Base-by-base conservation (phyloP, 768 basidiomycete genomes). In the Russula virescens region DNA sequence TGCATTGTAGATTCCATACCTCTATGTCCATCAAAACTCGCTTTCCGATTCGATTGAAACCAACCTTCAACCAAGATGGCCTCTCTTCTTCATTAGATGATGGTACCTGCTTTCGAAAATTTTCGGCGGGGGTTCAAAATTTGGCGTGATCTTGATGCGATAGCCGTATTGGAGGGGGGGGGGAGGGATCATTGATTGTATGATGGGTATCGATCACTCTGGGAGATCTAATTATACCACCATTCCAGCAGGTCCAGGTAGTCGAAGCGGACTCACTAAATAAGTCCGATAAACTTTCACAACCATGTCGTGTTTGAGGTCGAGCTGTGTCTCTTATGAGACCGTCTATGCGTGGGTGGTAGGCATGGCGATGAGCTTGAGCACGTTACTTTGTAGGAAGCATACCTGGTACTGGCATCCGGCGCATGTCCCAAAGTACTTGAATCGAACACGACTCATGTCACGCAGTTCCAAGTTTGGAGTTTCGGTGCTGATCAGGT, bases 81-180 rank as follows among this genome's bases (percentile, higher is more conserved):
- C 78, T 80, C 19, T 31, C 62, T 14, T 63, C 56, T 18, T 68
- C 68, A 6, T 60, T 49, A 0, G 43, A 28, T 0, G 60, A 52
- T 4, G 64, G 13, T 19, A 69, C 67, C 45, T 72, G 69, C 52
- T 71, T 75, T 56, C 67, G 69, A 13, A 66, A 52, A 28, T 71
- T 69, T 58, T 79, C 83, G 1, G 83, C 96, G 97, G 0, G n/a
- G n/a, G n/a, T n/a, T n/a, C n/a, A n/a, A n/a, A n/a, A n/a, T n/a
- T n/a, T n/a, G n/a, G n/a, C n/a, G 97, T 98, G 57, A 99, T 86
- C 76, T 99, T 99, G 2, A 96, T 99, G 38, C 96, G 85, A 72
- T 99, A 99, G 55, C 81, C 83, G 72, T 96, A 98, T 58, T 95
- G 85, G 54, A 91, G n/a, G n/a, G n/a, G 78, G 0, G 96, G 96